Conservation (phyloP, 257 asterid species). For the Salvia miltiorrhiza region DNA sequence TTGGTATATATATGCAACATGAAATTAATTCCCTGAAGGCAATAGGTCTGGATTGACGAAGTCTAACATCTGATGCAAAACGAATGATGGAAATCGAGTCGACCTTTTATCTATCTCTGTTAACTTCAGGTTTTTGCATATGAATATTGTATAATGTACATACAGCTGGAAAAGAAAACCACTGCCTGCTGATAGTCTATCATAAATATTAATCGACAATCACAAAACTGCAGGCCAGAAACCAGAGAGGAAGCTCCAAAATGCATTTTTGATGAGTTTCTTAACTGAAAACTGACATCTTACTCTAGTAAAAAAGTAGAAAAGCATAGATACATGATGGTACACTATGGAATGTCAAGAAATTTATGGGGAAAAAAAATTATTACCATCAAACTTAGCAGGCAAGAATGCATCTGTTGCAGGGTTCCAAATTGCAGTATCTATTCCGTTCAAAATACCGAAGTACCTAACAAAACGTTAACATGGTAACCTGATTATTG, state of each 20-base stretch:
- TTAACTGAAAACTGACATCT: not conserved
- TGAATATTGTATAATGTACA: not conserved
- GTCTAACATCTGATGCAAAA: constrained; percentile 14
- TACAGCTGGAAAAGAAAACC: not conserved
- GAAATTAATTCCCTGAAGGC: not conserved
- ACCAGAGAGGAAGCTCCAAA: not conserved
- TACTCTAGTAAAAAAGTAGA: not conserved
- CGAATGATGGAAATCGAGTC: not conserved
- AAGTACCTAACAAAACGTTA: constrained; percentile 49
- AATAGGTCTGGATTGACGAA: not conserved
- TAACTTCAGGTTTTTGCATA: not conserved
- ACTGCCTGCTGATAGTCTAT: not conserved
- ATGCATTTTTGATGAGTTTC: not conserved
- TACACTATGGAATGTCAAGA: constrained; percentile 14
- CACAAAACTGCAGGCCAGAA: not conserved
- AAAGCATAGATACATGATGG: not conserved
- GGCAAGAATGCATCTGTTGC: constrained; percentile 76
- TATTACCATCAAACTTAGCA: constrained; percentile 73
- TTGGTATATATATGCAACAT: not conserved
- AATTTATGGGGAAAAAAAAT: constrained; percentile 12
- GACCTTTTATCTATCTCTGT: not conserved
- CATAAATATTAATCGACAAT: not conserved
- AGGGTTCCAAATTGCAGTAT: constrained; percentile 83
- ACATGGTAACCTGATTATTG: not conserved
- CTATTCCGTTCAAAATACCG: constrained; percentile 82